phyloP scores from a whole-genome alignment of 2,329 filamentous ascomycete species.

The Epicoccum sorghinum region DNA sequence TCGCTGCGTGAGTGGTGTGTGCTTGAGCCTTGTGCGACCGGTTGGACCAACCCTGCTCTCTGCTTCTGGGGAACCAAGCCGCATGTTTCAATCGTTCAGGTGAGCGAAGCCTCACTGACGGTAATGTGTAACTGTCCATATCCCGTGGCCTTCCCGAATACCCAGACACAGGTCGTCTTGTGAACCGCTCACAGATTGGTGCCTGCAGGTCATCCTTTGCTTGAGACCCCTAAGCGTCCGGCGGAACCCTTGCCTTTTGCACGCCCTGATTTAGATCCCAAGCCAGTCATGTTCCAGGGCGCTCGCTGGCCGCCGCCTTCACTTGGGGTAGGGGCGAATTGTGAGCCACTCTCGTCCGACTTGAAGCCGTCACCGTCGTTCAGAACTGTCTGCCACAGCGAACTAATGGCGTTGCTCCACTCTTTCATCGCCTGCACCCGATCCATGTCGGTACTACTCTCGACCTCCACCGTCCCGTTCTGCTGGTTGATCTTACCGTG shows the following conservation, averaged over 20 bases:
- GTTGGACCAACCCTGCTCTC: slow-evolving; percentile 30
- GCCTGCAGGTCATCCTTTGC: slow-evolving; percentile 50
- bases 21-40: slow-evolving; percentile 41
- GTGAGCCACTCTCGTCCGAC: slow-evolving; percentile 52
- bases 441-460: slow-evolving; percentile 73
- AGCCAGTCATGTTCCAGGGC: slow-evolving; percentile 36
- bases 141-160: slow-evolving; percentile 38
- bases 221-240: slow-evolving; percentile 44
- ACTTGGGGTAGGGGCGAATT: slow-evolving; percentile 38
- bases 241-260: slow-evolving; percentile 47
- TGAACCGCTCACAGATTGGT: slow-evolving; percentile 34
- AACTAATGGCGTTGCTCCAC: slow-evolving; percentile 73
- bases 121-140: slow-evolving; percentile 39
- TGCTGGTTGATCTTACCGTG: slow-evolving; percentile 89
- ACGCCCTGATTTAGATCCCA: slow-evolving; percentile 39
- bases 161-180: slow-evolving; percentile 42
- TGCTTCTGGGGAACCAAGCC: slow-evolving; percentile 28
- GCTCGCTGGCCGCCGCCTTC: slow-evolving; percentile 34
- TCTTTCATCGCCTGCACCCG: slow-evolving; percentile 74
- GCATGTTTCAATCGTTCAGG: slow-evolving; percentile 47
- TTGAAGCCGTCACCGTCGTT: slow-evolving; percentile 77
- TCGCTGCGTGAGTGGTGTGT: slow-evolving; percentile 20
- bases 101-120: slow-evolving; percentile 36
- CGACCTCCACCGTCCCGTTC: slow-evolving; percentile 80
- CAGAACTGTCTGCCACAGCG: slow-evolving; percentile 74